Percentiles rank a stretch among this genome's conserved stretches.
These are phyloP conservation scores for Stephanodiscus triporus DNA, from an alignment of 108 stramenopile genomes.

Conservation along the genomic window DNA sequence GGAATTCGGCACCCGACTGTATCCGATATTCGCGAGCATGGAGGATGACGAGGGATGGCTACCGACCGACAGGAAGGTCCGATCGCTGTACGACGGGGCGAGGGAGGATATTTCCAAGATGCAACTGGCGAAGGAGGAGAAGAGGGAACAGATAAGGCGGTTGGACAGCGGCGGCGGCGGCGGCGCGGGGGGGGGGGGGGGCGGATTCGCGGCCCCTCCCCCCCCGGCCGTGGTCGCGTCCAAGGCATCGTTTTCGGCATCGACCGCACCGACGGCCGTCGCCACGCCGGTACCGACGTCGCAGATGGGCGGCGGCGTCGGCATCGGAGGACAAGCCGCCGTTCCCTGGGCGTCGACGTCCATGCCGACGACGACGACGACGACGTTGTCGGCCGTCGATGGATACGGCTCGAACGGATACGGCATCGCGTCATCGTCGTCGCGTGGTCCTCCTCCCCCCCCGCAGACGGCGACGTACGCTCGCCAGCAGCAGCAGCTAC, in stretches of 20 bases:
- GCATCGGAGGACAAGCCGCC: slow-evolving; percentile 6
- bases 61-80: slow-evolving; percentile 77
- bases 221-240: neutral
- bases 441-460: neutral
- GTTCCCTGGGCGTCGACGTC: slow-evolving; percentile 22
- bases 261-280: slow-evolving; percentile 11
- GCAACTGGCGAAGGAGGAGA: slow-evolving; percentile 49
- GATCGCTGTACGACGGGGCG: slow-evolving; percentile 71
- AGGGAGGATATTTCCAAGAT: slow-evolving; percentile 65
- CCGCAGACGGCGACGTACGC: neutral
- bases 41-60: slow-evolving; percentile 81
- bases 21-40: slow-evolving; percentile 56
- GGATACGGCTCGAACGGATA: slow-evolving; percentile 19
- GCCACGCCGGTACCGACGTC: slow-evolving; percentile 11
- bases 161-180: slow-evolving; percentile 37
- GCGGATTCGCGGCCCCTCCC: slow-evolving; percentile 17
- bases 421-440: neutral
- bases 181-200: slow-evolving; percentile 5
- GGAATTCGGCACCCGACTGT: slow-evolving; percentile 73
- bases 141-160: slow-evolving; percentile 38
- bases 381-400: neutral
- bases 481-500: slow-evolving; percentile 5
- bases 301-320: too few relatives aligned
- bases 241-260: neutral
- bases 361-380: slow-evolving; percentile 1